Evolutionary conservation across 176 grass and related monocot genomes (phyloP), one percentile per base, ranked within the genome.

Genomic region (Leersia perrieri): DNA sequence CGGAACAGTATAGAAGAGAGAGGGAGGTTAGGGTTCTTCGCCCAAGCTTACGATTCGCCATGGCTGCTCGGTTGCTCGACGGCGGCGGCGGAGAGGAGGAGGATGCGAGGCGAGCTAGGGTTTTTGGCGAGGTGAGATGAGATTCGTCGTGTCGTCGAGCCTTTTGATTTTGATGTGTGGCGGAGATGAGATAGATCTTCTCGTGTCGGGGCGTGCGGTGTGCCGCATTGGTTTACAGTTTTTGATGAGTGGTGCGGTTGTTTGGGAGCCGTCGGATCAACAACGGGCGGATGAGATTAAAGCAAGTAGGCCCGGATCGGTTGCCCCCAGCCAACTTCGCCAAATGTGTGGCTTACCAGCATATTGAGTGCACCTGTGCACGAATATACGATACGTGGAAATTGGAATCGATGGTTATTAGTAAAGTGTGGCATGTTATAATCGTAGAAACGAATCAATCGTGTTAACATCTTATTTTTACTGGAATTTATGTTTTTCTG

Each of bases 41-140:
- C 26, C 38, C 49, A 39, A 39, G 7, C 88, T 88, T 94, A 94
- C 92, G 60, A 41, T 86, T 94, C 75, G 92, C 88, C 92, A 94
- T 94, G 83, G 75, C 47, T 88, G 77, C 55, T 86, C 22, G 69
- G 27, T 41, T 25, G 62, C 10, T 75, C 85, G 71, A 26, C 72
- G 79, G 30, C 85, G 70, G 16, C 74, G 27, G 82, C 1, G 71
- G 32, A 13, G 28, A 29, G 11, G 40, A 49, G 42, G 72, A 35
- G 68, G 42, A n/a, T 31, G 26, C 12, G 69, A 83, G 13, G 70
- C 60, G 58, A 33, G 74, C 45, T 90, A 90, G 88, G 88, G 83
- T 82, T 86, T 81, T 67, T 41, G 66, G 32, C 65, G 77, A 16
- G 22, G 63, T 5, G 4, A 9, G 11, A 11, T 8, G 6, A 49